These are phyloP conservation scores for Exobasidium cylindrosporum DNA, from an alignment of 1,284 basidiomycete species.

Conservation along the genomic window DNA sequence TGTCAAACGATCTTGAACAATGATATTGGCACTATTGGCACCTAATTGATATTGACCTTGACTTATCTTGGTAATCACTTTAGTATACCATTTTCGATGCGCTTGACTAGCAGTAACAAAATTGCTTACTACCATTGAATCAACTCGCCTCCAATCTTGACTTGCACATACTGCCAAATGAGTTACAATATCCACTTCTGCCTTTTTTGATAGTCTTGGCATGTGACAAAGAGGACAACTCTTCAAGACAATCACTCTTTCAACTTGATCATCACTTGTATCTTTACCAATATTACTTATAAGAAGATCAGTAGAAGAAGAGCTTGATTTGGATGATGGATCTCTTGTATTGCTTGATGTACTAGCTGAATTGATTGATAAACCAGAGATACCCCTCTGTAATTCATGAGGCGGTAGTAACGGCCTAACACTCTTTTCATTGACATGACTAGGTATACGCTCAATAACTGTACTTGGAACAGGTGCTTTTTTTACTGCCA, in stretches of 20 bases:
- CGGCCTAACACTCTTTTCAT: not conserved
- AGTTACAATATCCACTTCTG: constrained; percentile 87
- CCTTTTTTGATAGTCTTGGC: constrained; percentile 75
- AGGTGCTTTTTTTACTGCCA: not conserved
- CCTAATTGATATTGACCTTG: constrained; percentile 81
- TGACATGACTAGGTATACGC: not conserved
- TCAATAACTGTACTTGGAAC: not conserved
- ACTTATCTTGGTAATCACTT: constrained; percentile 72
- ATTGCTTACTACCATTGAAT: constrained; percentile 70
- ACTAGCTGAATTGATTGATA: constrained; percentile 1
- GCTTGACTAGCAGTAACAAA: constrained; percentile 94
- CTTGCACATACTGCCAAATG: constrained; percentile 79
- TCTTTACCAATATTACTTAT: not conserved
- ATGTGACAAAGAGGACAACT: constrained; percentile 91
- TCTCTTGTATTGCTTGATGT: not conserved
- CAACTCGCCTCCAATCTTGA: constrained; percentile 85
- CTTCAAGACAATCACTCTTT: constrained; percentile 90
- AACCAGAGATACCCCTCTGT: constrained; percentile 1
- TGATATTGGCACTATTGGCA: constrained; percentile 89
- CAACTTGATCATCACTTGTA: constrained; percentile 49
- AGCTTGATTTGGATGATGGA: not conserved
- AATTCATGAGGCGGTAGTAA: not conserved
- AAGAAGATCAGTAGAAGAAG: constrained; percentile 1
- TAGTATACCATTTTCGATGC: constrained; percentile 93
- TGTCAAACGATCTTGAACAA: constrained; percentile 63